Percentiles rank a stretch among this genome's conserved stretches.
These are phyloP conservation scores for Epichloe uncinata DNA, from an alignment of 2,329 filamentous ascomycete genomes.

Conservation along the genomic window DNA sequence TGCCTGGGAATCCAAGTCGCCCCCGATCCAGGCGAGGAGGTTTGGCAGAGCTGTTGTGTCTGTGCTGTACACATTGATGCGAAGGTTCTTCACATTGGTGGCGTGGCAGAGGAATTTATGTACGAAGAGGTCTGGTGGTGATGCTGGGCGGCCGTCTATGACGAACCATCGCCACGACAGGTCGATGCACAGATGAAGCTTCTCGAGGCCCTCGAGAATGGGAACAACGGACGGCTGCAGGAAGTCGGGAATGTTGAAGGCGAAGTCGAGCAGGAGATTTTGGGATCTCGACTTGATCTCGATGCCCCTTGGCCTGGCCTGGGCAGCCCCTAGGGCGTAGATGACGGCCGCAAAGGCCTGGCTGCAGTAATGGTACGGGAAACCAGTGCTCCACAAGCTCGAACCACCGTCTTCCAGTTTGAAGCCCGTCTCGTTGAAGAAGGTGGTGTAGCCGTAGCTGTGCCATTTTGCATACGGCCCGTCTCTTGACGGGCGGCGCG, in stretches of 20 bases:
- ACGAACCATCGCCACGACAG: too few relatives aligned
- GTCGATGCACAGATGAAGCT: constrained; percentile 27
- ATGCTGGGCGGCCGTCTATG: too few relatives aligned
- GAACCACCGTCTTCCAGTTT: constrained; percentile 4
- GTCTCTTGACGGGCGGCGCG: constrained; percentile 39
- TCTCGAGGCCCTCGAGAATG: constrained; percentile 32
- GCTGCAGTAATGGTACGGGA: constrained; percentile 12
- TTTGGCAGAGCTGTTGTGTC: too few relatives aligned
- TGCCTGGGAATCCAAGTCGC: not conserved
- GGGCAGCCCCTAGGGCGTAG: constrained; percentile 27
- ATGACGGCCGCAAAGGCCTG: constrained; percentile 28
- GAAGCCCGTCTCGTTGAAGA: constrained; percentile 21
- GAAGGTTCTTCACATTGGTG: constrained; percentile 33
- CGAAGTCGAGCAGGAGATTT: constrained; percentile 22
- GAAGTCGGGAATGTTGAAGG: constrained; percentile 33
- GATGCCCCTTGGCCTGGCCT: constrained; percentile 25
- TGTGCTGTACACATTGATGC: too few relatives aligned
- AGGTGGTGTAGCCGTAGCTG: constrained; percentile 38
- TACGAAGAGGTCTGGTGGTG: not conserved
- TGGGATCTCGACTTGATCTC: constrained; percentile 32
- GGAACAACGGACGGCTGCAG: constrained; percentile 22
- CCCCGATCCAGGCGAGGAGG: constrained; percentile 10
- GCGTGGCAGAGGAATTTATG: constrained; percentile 13
- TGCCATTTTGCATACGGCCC: constrained; percentile 28
- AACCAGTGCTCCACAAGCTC: constrained; percentile 6